These are phyloP conservation scores for Musa beccarii DNA, from an alignment of 176 grass and related monocot genomes.

Conservation along the genomic window DNA sequence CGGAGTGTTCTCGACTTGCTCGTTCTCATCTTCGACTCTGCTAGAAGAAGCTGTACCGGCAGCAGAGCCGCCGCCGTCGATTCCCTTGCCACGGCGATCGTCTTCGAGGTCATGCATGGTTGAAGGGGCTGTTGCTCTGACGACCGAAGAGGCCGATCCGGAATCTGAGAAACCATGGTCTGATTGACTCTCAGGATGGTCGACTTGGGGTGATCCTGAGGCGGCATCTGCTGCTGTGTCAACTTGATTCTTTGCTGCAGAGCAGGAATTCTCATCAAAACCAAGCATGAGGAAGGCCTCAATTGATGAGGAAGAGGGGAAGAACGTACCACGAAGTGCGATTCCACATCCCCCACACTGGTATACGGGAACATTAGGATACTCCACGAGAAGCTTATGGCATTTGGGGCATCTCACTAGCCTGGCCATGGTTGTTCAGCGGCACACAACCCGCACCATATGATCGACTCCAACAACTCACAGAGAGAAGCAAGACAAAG, in stretches of 20 bases:
- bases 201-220: background rate
- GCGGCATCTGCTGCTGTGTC: background rate
- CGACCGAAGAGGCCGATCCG: constrained; percentile 23
- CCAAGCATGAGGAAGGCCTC: background rate
- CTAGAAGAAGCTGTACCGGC: background rate
- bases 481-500: too few relatives aligned
- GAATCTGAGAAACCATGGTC: constrained; percentile 18
- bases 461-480: too few relatives aligned
- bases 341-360: constrained; percentile 57
- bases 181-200: constrained; percentile 9
- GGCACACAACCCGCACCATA: background rate
- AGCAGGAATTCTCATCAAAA: constrained; percentile 7
- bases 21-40: background rate
- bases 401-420: constrained; percentile 89
- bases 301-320: background rate
- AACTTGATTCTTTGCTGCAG: constrained; percentile 42
- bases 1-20: constrained; percentile 31
- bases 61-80: background rate
- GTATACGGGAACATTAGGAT: constrained; percentile 63
- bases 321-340: constrained; percentile 58
- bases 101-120: background rate
- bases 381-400: constrained; percentile 68
- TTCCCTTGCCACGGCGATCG: too few relatives aligned
- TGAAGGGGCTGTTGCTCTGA: constrained; percentile 5
- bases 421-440: constrained; percentile 21